Conservation (phyloP, 345 rosid species). For the Lepidium sativum region DNA sequence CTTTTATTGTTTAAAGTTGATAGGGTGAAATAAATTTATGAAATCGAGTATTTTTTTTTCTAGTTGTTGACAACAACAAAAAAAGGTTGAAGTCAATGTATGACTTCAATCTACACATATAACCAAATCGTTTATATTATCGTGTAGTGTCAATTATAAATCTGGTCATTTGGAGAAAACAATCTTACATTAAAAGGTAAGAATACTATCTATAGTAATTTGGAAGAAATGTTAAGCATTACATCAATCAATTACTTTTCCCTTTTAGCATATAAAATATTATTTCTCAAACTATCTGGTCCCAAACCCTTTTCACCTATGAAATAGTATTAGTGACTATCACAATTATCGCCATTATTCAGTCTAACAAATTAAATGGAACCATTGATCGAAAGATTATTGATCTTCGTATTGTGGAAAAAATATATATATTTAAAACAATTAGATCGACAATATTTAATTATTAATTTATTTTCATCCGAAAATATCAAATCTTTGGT, state of each 20-base stretch:
- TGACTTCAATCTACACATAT: no score
- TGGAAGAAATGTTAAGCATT: constrained; percentile 4
- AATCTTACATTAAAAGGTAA: constrained; percentile 22
- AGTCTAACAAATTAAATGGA: neutral
- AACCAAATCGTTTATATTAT: no score
- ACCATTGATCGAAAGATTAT: neutral
- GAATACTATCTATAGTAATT: constrained; percentile 21
- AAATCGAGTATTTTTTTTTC: no score
- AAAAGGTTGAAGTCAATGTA: no score
- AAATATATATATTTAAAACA: no score
- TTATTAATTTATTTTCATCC: no score
- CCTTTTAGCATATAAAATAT: neutral
- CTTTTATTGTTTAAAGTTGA: no score
- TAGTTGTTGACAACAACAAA: no score
- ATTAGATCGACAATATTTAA: no score
- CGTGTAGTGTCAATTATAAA: neutral
- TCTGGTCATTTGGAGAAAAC: neutral
- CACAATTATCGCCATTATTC: constrained; percentile 9
- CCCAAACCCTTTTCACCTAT: constrained; percentile 20
- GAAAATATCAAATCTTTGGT: no score
- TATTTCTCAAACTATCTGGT: constrained; percentile 14
- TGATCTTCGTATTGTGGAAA: no score
- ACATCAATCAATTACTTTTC: constrained; percentile 14
- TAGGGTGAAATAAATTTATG: no score
- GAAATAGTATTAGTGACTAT: constrained; percentile 12